These are phyloP conservation scores for Penicillium manginii DNA, from an alignment of 495 filamentous ascomycete species.

Conservation along the genomic window DNA sequence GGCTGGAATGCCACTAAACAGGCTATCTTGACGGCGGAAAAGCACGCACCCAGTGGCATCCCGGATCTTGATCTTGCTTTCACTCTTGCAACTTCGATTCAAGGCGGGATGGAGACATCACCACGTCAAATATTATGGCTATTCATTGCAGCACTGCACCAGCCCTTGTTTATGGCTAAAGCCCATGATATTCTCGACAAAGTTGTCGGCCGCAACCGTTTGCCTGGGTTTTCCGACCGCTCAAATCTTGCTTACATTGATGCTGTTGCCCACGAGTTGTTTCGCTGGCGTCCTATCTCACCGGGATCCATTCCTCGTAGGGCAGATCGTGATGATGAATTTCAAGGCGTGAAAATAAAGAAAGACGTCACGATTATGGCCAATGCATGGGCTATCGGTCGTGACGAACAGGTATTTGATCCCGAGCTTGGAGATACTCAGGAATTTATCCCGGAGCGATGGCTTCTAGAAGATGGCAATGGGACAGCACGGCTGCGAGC, in stretches of 20 bases:
- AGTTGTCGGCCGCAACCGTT: constrained; percentile 34
- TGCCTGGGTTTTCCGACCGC: constrained; percentile 35
- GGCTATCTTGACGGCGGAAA: constrained; percentile 26
- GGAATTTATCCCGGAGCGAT: constrained; percentile 33
- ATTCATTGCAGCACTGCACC: constrained; percentile 29
- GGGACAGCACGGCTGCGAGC: constrained; percentile 19
- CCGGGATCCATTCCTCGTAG: constrained; percentile 51
- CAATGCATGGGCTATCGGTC: constrained; percentile 53
- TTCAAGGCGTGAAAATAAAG: constrained; percentile 52
- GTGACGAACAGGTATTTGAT: constrained; percentile 30
- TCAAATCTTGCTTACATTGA: constrained; percentile 33
- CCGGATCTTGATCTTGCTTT: constrained; percentile 35
- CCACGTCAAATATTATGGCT: constrained; percentile 37
- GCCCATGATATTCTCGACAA: constrained; percentile 39
- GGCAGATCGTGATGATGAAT: constrained; percentile 53
- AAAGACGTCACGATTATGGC: constrained; percentile 57
- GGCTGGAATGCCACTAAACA: constrained; percentile 39
- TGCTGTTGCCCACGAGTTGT: constrained; percentile 35
- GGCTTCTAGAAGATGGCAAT: constrained; percentile 17
- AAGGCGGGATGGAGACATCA: constrained; percentile 38
- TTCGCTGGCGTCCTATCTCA: constrained; percentile 41
- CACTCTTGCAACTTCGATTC: constrained; percentile 32
- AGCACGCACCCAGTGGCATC: constrained; percentile 15
- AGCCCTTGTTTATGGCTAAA: constrained; percentile 18
- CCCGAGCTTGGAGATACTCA: constrained; percentile 19